A percentile compares a stretch with the other conserved stretches of the same genome.
These are phyloP conservation scores for Tuber aestivum DNA, from an alignment of 495 filamentous ascomycete species.

Conservation along the genomic window DNA sequence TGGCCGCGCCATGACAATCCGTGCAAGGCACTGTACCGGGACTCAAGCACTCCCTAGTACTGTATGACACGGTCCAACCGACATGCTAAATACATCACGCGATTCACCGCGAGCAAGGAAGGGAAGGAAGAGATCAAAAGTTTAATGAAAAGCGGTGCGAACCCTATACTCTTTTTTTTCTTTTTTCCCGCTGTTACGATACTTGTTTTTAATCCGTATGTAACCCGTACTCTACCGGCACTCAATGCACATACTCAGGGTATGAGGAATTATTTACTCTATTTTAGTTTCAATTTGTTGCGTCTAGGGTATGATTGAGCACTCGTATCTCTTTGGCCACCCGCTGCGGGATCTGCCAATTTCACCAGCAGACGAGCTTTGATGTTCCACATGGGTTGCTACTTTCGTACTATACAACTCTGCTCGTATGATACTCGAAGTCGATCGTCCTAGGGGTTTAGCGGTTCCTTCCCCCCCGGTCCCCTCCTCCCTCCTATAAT, in stretches of 20 bases:
- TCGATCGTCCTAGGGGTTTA: neutral
- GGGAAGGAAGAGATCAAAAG: neutral
- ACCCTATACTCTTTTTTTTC: neutral
- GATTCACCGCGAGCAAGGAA: neutral
- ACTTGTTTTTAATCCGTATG: neutral
- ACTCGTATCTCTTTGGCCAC: neutral
- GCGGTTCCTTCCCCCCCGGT: neutral
- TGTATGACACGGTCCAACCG: neutral
- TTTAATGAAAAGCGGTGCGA: neutral
- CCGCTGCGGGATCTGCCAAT: neutral
- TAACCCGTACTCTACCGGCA: too few relatives aligned
- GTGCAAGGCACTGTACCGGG: neutral
- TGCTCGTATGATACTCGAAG: neutral
- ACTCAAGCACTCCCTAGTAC: neutral
- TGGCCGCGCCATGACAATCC: neutral
- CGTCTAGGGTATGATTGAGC: neutral
- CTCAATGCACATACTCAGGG: neutral
- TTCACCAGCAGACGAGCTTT: neutral
- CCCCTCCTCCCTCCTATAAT: neutral
- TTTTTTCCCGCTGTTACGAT: too few relatives aligned
- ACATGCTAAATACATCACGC: neutral
- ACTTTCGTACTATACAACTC: neutral
- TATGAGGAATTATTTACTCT: neutral
- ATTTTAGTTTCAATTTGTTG: neutral
- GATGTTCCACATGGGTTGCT: neutral